These are phyloP conservation scores for Fomitopsis schrenkii DNA, from an alignment of 1,284 basidiomycete genomes.

Conservation along the genomic window DNA sequence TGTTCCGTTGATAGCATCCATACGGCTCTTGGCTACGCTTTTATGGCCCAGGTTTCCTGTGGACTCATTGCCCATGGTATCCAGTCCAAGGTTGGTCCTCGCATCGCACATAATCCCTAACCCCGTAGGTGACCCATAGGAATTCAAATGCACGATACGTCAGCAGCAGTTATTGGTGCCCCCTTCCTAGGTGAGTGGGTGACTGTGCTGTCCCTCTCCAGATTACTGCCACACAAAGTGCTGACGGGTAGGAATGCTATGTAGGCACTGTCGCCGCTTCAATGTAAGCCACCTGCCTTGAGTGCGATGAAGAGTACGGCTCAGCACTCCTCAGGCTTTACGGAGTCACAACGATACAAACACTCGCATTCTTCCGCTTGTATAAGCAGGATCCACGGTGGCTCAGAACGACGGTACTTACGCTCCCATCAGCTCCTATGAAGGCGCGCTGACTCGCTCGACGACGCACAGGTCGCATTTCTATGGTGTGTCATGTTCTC, in stretches of 20 bases:
- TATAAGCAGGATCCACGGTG: slow-evolving; percentile 14
- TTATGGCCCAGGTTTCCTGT: too few relatives aligned
- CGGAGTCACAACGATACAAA: slow-evolving; percentile 22
- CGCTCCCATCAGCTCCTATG: too few relatives aligned
- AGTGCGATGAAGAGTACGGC: neutral
- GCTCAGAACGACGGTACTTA: neutral
- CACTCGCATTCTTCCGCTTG: slow-evolving; percentile 20
- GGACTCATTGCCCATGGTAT: too few relatives aligned
- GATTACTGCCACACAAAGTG: neutral
- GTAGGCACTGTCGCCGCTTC: too few relatives aligned
- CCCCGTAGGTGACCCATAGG: neutral
- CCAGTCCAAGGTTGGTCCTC: too few relatives aligned
- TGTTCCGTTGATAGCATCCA: too few relatives aligned
- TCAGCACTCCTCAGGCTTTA: slow-evolving; percentile 14
- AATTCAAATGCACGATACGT: neutral
- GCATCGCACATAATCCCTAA: too few relatives aligned
- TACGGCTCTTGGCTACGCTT: too few relatives aligned
- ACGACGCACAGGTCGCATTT: slow-evolving; percentile 10
- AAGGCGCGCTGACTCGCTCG: too few relatives aligned
- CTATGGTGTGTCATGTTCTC: slow-evolving; percentile 9
- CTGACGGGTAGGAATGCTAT: neutral
- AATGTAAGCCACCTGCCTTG: too few relatives aligned
- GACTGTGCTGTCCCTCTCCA: neutral
- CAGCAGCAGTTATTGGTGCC: neutral
- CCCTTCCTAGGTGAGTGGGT: neutral